Conservation (phyloP, 805 yeast species). For the Myxozyma lipomycoides region DNA sequence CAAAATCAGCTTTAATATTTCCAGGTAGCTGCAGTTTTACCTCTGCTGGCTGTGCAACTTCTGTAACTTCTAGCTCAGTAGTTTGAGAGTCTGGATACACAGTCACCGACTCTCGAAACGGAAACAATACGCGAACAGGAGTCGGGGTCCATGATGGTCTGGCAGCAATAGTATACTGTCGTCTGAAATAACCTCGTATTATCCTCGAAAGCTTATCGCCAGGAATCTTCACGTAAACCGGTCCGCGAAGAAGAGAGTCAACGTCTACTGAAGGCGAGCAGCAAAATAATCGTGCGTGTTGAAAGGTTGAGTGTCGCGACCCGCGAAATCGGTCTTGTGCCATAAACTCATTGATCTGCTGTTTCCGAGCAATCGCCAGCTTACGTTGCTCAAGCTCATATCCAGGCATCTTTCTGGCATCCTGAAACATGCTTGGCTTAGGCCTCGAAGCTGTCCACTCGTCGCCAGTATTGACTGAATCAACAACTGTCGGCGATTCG, state of each 20-base stretch:
- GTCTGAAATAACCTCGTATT: conserved; percentile 12
- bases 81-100: background rate
- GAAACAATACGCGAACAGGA: conserved; percentile 1
- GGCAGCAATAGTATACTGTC: background rate
- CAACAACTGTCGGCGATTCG: no score
- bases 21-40: background rate
- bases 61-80: background rate
- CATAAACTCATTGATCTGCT: background rate
- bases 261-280: background rate
- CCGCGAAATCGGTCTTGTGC: background rate
- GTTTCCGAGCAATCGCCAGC: background rate
- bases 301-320: background rate
- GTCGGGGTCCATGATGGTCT: background rate
- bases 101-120: background rate
- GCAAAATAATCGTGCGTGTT: background rate
- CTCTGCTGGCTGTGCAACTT: background rate
- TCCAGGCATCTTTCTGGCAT: conserved; percentile 1
- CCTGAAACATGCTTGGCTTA: background rate
- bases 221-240: conserved; percentile 23
- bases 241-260: conserved; percentile 4
- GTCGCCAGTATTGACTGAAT: background rate
- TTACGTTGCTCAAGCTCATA: no score
- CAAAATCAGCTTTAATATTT: background rate
- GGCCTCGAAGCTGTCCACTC: background rate
- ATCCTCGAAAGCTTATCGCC: conserved; percentile 15